Evolutionary conservation across 192 early-diverging fungal species (phyloP).

Genomic region (Spizellomyces punctatus): DNA sequence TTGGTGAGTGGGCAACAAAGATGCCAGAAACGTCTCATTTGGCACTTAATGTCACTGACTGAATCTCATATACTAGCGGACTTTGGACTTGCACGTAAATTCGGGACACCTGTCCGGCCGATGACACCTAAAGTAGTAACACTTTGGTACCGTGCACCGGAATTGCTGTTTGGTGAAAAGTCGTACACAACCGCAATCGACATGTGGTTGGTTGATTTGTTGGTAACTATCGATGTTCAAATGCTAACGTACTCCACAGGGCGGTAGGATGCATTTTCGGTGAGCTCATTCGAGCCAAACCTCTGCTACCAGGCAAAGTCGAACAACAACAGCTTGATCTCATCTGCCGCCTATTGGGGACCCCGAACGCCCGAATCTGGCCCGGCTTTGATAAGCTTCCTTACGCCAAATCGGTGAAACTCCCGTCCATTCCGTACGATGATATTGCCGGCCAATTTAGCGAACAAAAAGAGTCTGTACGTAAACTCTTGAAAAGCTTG

Average conservation of each 20-base stretch:
- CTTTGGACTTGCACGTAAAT: slow-evolving; percentile 86
- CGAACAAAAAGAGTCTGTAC: slow-evolving; percentile 51
- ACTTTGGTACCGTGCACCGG: slow-evolving; percentile 96
- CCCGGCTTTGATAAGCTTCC: slow-evolving; percentile 74
- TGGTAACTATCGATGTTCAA: neutral
- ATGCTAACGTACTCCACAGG: slow-evolving; percentile 52
- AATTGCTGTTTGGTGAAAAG: slow-evolving; percentile 84
- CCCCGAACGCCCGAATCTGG: slow-evolving; percentile 81
- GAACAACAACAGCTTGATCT: slow-evolving; percentile 84
- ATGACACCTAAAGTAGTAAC: slow-evolving; percentile 92
- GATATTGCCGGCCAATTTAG: slow-evolving; percentile 60
- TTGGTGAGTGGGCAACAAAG: slow-evolving; percentile 45
- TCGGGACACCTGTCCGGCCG: slow-evolving; percentile 70
- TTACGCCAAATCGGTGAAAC: slow-evolving; percentile 53
- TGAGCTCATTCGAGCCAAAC: slow-evolving; percentile 76
- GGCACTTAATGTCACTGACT: slow-evolving; percentile 11
- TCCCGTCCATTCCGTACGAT: slow-evolving; percentile 63
- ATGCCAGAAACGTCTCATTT: slow-evolving; percentile 14
- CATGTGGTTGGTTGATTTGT: slow-evolving; percentile 63
- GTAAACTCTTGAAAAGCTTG: slow-evolving; percentile 65
- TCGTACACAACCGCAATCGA: slow-evolving; percentile 88
- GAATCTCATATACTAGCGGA: slow-evolving; percentile 59
- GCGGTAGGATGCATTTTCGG: slow-evolving; percentile 95
- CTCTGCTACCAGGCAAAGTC: slow-evolving; percentile 84
- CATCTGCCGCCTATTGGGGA: slow-evolving; percentile 86